Evolutionary conservation across 225 moss, liverwort and hornwort genomes (phyloP).

Genomic region (Ulota crispa): DNA sequence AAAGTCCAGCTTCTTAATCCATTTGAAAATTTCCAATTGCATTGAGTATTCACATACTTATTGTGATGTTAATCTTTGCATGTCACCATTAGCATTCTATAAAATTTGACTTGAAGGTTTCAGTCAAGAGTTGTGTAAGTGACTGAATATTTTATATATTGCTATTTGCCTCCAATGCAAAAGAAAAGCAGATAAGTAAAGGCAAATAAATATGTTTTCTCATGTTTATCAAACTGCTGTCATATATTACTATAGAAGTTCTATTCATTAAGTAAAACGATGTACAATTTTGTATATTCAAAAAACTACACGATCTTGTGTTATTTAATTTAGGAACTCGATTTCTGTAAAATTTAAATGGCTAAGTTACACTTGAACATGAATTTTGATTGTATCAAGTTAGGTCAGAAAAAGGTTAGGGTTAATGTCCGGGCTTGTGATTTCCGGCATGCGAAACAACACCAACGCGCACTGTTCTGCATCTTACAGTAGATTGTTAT

Average conservation of each 20-base stretch:
- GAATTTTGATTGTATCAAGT: not conserved
- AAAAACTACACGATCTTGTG: not conserved
- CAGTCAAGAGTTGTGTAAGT: not conserved
- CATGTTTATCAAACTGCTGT: not conserved
- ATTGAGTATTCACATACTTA: not conserved
- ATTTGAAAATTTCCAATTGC: not conserved
- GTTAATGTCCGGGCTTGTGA: not conserved
- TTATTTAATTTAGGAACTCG: fast-evolving
- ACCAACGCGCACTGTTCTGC: not conserved
- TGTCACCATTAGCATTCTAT: not conserved
- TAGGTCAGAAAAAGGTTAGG: not conserved
- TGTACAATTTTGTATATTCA: not conserved
- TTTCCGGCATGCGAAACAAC: not conserved
- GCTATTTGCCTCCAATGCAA: not conserved
- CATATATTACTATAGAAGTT: not conserved
- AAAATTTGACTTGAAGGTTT: not conserved
- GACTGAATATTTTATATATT: not conserved
- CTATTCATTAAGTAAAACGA: not conserved
- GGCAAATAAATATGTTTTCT: no score
- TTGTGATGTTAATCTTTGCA: not conserved
- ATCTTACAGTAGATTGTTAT: not conserved
- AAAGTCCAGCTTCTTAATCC: not conserved
- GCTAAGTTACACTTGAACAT: not conserved
- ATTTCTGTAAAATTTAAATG: not conserved
- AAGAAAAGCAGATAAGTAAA: not conserved